These are phyloP conservation scores for Schrenkiella parvula DNA, from an alignment of 345 rosid genomes.

Conservation along the genomic window DNA sequence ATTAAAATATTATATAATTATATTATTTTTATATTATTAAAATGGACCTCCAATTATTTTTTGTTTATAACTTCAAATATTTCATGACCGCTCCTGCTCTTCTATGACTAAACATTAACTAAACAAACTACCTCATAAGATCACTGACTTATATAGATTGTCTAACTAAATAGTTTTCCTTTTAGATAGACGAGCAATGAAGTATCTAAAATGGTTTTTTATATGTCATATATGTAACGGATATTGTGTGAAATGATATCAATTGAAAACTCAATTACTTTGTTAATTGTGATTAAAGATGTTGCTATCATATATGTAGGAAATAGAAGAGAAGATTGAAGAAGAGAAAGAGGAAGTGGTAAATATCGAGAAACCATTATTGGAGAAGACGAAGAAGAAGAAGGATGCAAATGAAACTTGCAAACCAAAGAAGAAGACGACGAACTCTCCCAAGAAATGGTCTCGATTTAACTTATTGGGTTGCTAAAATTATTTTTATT, in stretches of 20 bases:
- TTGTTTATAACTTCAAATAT: too few species aligned
- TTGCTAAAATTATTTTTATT: constrained; percentile 30
- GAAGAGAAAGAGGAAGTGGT: constrained; percentile 23
- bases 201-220: neutral
- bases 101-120: too few species aligned
- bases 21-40: too few species aligned
- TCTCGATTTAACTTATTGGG: constrained; percentile 46
- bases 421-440: constrained; percentile 33
- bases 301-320: constrained; percentile 6
- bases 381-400: constrained; percentile 8
- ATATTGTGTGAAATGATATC: neutral
- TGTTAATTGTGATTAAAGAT: neutral
- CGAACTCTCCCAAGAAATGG: constrained; percentile 39
- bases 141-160: too few species aligned
- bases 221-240: neutral
- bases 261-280: neutral
- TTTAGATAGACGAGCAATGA: neutral
- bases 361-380: constrained; percentile 14
- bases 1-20: too few species aligned
- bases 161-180: too few species aligned
- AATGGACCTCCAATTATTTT: too few species aligned
- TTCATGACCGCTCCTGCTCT: too few species aligned
- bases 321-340: constrained; percentile 18
- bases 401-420: constrained; percentile 27
- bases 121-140: too few species aligned